Base-by-base conservation (phyloP, 164 flowering plant species). In the Buxus sempervirens region DNA sequence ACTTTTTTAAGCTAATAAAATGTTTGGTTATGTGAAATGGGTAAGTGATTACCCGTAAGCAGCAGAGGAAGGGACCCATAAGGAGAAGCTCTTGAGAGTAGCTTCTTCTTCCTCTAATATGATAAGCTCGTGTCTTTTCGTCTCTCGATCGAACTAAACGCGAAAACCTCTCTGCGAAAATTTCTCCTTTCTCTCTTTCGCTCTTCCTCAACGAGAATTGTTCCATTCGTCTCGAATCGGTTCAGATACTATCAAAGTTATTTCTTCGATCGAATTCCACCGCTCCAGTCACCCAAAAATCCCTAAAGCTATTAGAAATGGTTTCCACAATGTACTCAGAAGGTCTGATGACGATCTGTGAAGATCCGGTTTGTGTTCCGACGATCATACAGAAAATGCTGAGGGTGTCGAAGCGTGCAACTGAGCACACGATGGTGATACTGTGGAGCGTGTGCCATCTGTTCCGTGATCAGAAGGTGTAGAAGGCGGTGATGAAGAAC, bases 381-480 rank as follows among this genome's bases (percentile, higher is more conserved):
- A 85, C 78, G 38, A 66, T 93, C 0, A 76, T 88, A 36, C 72
- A 76, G 71, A 86, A 79, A 64, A 54, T 86, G 73, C n/a, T 88
- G 81, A 94, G 88, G 77, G 91, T 84, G 14, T 90, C 97, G 66
- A 71, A 15, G 9, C 51, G 68, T 8, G 90, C 90, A 64, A 91
- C 91, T 69, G 97, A 94, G 80, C 85, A 83, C 69, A 90, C 85
- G 7, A 90, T 88, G 76, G 81, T 84, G 74, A 80, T 87, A 9
- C 69, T 94, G 54, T 91, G 98, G 98, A 86, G 87, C 72, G 72
- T 90, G 8, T 91, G 97, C 64, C 87, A 82, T 56, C 41, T 85
- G 63, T 83, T 78, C 61, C 57, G 91, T 1, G 91, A 87, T 48
- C 64, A 66, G 70, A 78, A 28, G 58, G 96, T 92, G 60, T 80